A percentile compares a stretch with the other conserved stretches of the same genome.
phyloP scores from a whole-genome alignment of 176 grass and related monocot species.

The Lolium rigidum region DNA sequence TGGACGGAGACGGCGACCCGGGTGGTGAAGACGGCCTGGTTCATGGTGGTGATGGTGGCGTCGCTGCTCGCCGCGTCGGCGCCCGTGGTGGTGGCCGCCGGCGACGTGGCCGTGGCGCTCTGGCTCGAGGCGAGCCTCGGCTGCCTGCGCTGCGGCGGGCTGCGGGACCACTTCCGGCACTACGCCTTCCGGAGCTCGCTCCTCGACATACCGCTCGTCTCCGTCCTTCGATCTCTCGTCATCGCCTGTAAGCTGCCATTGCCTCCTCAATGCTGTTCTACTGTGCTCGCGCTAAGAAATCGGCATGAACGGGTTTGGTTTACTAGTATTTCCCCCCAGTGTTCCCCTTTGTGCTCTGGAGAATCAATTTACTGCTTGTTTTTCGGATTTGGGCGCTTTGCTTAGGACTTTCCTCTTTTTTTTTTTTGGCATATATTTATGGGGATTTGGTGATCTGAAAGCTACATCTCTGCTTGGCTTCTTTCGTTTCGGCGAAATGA shows the following conservation, averaged over 20 bases:
- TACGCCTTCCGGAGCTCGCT: slow-evolving; percentile 85
- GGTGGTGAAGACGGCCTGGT: slow-evolving; percentile 61
- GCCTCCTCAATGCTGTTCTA: not conserved
- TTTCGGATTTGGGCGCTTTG: slow-evolving; percentile 19
- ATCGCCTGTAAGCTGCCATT: slow-evolving; percentile 72
- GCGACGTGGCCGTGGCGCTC: slow-evolving; percentile 69
- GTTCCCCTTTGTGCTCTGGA: not conserved
- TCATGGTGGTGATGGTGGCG: slow-evolving; percentile 78
- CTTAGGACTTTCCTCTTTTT: slow-evolving; percentile 10
- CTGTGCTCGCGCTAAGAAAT: not conserved
- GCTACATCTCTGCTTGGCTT: slow-evolving; percentile 34
- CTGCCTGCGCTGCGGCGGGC: slow-evolving; percentile 50
- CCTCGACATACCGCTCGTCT: slow-evolving; percentile 88
- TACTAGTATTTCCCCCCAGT: too few species aligned
- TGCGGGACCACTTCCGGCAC: slow-evolving; percentile 50
- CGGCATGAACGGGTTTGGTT: not conserved
- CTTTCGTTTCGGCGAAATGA: not conserved
- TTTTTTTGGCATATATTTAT: slow-evolving; percentile 20
- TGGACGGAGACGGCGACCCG: slow-evolving; percentile 66
- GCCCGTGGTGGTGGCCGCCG: slow-evolving; percentile 75
- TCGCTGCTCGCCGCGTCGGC: slow-evolving; percentile 81
- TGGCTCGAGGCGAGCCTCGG: slow-evolving; percentile 66
- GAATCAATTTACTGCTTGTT: not conserved
- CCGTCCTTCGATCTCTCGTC: slow-evolving; percentile 67
- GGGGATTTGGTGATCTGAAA: slow-evolving; percentile 47